Percentiles rank a stretch among this genome's conserved stretches.
phyloP scores from a whole-genome alignment of 1,284 basidiomycete genomes.

The Naganishia sp. region DNA sequence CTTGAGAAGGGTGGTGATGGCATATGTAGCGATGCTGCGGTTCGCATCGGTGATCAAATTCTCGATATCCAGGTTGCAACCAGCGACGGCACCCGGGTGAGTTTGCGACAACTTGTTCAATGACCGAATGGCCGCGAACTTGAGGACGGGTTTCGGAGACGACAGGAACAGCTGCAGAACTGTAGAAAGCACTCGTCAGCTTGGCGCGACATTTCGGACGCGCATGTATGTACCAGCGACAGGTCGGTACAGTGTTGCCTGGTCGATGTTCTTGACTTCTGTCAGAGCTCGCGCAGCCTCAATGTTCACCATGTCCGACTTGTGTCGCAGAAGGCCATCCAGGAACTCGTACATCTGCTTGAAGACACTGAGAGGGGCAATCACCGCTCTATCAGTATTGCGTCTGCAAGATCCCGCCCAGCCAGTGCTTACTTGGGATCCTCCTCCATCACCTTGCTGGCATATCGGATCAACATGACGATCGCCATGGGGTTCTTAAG shows the following conservation, averaged over 20 bases:
- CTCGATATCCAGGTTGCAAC: slow-evolving; percentile 97
- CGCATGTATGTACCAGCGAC: slow-evolving; percentile 66
- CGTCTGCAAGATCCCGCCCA: neutral
- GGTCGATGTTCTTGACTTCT: slow-evolving; percentile 82
- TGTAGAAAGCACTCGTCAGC: slow-evolving; percentile 42
- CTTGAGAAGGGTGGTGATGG: slow-evolving; percentile 98
- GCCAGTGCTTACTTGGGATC: slow-evolving; percentile 79
- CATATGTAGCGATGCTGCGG: slow-evolving; percentile 95
- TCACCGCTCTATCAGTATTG: slow-evolving; percentile 10
- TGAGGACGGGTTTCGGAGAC: slow-evolving; percentile 88
- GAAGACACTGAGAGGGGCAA: slow-evolving; percentile 65
- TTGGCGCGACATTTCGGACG: slow-evolving; percentile 3
- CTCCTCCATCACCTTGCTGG: slow-evolving; percentile 96
- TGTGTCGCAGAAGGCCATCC: slow-evolving; percentile 94
- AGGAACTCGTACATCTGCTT: slow-evolving; percentile 90
- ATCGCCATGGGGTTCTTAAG: slow-evolving; percentile 97
- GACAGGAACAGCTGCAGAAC: slow-evolving; percentile 91
- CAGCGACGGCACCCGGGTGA: slow-evolving; percentile 81
- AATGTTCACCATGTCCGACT: slow-evolving; percentile 99
- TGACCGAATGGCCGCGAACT: slow-evolving; percentile 96
- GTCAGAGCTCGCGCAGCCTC: slow-evolving; percentile 97
- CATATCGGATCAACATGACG: slow-evolving; percentile 98
- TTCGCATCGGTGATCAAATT: slow-evolving; percentile 95
- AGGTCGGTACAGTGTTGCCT: slow-evolving; percentile 77
- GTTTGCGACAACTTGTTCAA: slow-evolving; percentile 82